Percentiles rank a stretch among this genome's conserved stretches.
phyloP scores from a whole-genome alignment of 805 yeast species.

The Lachancea waltii region DNA sequence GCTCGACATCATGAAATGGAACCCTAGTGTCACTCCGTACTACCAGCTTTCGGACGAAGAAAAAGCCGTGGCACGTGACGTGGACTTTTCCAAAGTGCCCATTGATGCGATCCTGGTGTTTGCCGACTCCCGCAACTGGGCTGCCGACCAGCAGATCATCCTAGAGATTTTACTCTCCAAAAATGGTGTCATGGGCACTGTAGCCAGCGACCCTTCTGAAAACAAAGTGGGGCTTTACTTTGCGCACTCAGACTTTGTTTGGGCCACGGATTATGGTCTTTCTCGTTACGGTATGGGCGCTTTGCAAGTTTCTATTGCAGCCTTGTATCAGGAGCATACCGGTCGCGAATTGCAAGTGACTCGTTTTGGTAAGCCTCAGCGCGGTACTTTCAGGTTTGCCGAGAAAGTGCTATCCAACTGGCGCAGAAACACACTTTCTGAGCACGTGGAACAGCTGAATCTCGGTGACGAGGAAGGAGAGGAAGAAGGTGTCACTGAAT shows the following conservation, averaged over 20 bases:
- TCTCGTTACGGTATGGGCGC: conserved; percentile 95
- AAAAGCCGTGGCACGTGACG: conserved; percentile 40
- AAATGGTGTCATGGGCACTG: conserved; percentile 80
- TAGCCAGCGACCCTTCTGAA: conserved; percentile 50
- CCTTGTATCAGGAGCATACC: conserved; percentile 76
- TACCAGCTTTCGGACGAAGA: conserved; percentile 74
- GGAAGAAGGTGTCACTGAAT: conserved; percentile 15
- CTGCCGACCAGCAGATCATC: conserved; percentile 86
- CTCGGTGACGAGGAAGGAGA: conserved; percentile 31
- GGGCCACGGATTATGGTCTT: conserved; percentile 83
- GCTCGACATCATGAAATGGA: conserved; percentile 76
- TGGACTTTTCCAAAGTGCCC: conserved; percentile 58
- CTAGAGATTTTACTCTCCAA: conserved; percentile 71
- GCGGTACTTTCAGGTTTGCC: conserved; percentile 80
- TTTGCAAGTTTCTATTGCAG: conserved; percentile 79
- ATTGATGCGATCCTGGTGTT: conserved; percentile 83
- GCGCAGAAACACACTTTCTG: conserved; percentile 73
- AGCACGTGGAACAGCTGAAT: conserved; percentile 53
- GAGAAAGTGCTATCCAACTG: conserved; percentile 68
- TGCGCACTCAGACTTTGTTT: conserved; percentile 87
- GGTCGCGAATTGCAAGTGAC: conserved; percentile 75
- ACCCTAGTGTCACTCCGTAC: conserved; percentile 81
- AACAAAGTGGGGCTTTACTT: conserved; percentile 81
- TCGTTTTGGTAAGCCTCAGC: conserved; percentile 85
- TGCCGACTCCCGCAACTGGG: conserved; percentile 91